Evolutionary conservation across 78 protist genomes (phyloP).

Genomic region (Dictyostelium brefeldianum): DNA sequence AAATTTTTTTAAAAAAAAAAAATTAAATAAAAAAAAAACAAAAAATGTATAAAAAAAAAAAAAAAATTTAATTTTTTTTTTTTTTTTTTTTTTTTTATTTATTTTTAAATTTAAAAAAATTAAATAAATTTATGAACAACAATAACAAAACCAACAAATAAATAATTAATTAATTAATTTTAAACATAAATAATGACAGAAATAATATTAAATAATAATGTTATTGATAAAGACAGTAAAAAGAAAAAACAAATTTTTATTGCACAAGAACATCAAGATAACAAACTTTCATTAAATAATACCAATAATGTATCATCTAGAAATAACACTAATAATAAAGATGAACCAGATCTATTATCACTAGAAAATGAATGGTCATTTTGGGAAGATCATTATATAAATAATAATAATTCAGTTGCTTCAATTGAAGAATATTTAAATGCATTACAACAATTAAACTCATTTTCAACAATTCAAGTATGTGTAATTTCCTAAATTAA

Average conservation of each 20-base stretch:
- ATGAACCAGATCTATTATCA: background rate
- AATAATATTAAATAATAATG: background rate
- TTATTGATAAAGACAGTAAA: background rate
- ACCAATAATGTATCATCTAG: background rate
- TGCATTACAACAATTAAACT: slow-evolving; percentile 14
- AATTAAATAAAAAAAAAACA: too few species aligned
- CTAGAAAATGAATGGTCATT: slow-evolving; percentile 73
- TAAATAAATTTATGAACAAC: background rate
- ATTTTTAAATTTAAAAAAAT: background rate
- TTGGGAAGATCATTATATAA: slow-evolving; percentile 74
- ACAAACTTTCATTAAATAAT: background rate
- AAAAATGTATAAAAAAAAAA: too few species aligned
- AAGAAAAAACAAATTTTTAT: slow-evolving; percentile 1
- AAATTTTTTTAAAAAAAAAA: too few species aligned
- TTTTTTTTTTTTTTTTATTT: background rate
- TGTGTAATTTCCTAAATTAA: background rate
- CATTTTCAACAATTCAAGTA: slow-evolving; percentile 61
- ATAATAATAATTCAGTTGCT: slow-evolving; percentile 35
- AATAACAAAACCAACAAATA: too few species aligned
- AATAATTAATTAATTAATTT: too few species aligned
- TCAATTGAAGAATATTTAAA: slow-evolving; percentile 41
- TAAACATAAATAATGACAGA: background rate
- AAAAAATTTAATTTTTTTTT: too few species aligned
- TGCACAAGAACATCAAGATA: background rate
- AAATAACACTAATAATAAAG: background rate